Conservation (phyloP, 169 alveolate genomes). For the Perkinsus marinus region DNA sequence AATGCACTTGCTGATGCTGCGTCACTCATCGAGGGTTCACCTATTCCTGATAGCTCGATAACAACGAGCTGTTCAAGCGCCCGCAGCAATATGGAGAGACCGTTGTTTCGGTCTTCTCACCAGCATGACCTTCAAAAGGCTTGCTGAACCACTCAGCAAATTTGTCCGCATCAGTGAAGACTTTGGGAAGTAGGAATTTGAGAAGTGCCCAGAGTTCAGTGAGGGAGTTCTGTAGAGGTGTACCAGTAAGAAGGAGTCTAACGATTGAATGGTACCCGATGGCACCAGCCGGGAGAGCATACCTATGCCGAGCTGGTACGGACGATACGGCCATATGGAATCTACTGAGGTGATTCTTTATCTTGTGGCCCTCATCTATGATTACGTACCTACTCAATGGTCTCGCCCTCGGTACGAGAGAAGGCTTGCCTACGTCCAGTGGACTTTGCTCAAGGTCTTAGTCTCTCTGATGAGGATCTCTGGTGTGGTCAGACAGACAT, state of each 20-base stretch:
- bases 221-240: slow-evolving; percentile 95
- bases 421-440: slow-evolving; percentile 4
- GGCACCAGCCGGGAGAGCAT: no score
- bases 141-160: slow-evolving; percentile 84
- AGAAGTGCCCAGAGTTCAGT: slow-evolving; percentile 96
- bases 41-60: slow-evolving; percentile 28
- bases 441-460: background rate
- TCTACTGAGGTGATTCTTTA: slow-evolving; percentile 87
- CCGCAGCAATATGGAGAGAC: no score
- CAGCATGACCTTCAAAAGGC: slow-evolving; percentile 13
- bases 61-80: slow-evolving; percentile 25
- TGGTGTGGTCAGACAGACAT: slow-evolving; percentile 35
- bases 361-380: slow-evolving; percentile 97
- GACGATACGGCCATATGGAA: slow-evolving; percentile 67
- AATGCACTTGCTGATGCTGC: slow-evolving; percentile 14
- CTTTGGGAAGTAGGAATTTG: slow-evolving; percentile 91
- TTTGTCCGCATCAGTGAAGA: slow-evolving; percentile 86
- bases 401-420: background rate
- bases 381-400: slow-evolving; percentile 51
- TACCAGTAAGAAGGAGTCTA: slow-evolving; percentile 91
- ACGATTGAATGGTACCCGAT: slow-evolving; percentile 54
- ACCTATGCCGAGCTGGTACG: background rate
- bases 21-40: background rate
- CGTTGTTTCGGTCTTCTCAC: no score
- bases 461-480: slow-evolving; percentile 31